phyloP scores from a whole-genome alignment of 2,329 filamentous ascomycete genomes.

The Aspergillus ustus region DNA sequence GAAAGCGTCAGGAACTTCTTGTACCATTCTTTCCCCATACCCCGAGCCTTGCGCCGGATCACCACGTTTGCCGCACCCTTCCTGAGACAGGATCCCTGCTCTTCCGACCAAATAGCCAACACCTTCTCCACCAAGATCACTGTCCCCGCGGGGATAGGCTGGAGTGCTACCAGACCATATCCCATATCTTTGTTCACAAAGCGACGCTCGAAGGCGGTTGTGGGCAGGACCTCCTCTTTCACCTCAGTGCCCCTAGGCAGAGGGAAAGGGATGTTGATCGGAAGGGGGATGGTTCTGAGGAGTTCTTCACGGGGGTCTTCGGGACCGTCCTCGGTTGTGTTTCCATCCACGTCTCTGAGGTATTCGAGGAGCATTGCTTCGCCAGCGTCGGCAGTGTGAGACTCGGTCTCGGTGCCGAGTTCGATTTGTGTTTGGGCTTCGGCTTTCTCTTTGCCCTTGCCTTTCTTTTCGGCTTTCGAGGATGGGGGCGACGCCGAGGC shows the following conservation, averaged over 20 bases:
- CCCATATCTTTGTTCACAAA: constrained; percentile 15
- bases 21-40: constrained; percentile 22
- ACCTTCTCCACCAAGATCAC: constrained; percentile 20
- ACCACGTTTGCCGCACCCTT: neutral
- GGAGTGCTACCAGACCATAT: constrained; percentile 18
- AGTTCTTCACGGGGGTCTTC: neutral
- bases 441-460: neutral
- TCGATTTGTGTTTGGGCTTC: too few relatives aligned
- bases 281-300: neutral
- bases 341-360: neutral
- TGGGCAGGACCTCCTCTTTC: neutral
- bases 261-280: neutral
- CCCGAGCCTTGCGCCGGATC: constrained; percentile 12
- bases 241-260: neutral
- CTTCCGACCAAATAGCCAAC: neutral
- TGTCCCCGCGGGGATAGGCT: constrained; percentile 15
- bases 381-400: too few relatives aligned
- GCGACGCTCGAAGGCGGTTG: neutral
- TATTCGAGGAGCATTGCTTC: neutral
- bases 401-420: too few relatives aligned
- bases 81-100: neutral
- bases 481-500: neutral
- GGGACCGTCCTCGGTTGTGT: neutral
- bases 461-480: neutral
- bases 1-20: constrained; percentile 11